Evolutionary conservation across 306 rosid species (phyloP), one percentile per base, ranked within the genome.

Genomic region (Quercus parvula): DNA sequence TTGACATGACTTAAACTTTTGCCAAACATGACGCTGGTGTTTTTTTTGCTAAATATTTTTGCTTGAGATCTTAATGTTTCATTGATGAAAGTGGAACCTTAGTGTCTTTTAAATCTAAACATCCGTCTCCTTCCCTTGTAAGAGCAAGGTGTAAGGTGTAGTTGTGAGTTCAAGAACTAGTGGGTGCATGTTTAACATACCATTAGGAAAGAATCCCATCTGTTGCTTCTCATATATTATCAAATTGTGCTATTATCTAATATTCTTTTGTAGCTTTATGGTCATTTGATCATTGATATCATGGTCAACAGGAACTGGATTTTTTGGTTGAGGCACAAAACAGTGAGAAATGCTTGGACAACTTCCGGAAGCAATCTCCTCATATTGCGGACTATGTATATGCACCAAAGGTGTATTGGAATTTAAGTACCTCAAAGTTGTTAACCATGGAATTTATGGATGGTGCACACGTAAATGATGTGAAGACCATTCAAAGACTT

Each of bases 371-470:
- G 87, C 75, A 86, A 78, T 95, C 99, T 85, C 99, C 99, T 84
- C 94, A 91, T 84, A 82, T 95, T 82, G 97, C 98, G 27, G 86
- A 84, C 73, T 91, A 84, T 82, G 84, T 95, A 74, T 92, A 95
- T 88, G 97, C 94, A 38, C 99, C 98, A 17, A 90, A 83, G 84
- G 98, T 95, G 55, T 81, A 85, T 85, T 95, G 98, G 99, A 88
- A 73, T 74, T 79, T 95, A 58, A 92, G 98, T 75, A 87, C 98
- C 80, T 86, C 97, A 72, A 95, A 91, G 89, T 85, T 95, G 80
- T 88, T 95, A 76, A 95, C 98, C 46, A 95, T 95, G 99, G 99
- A 95, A 86, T 95, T 78, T 81, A 93, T 95, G 61, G 98, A 95
- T 55, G 98, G 99, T 69, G 96, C 88, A 63, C 85, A 91, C 74